Evolutionary conservation across 345 rosid species (phyloP).

Genomic region (Fremontodendron californicum): DNA sequence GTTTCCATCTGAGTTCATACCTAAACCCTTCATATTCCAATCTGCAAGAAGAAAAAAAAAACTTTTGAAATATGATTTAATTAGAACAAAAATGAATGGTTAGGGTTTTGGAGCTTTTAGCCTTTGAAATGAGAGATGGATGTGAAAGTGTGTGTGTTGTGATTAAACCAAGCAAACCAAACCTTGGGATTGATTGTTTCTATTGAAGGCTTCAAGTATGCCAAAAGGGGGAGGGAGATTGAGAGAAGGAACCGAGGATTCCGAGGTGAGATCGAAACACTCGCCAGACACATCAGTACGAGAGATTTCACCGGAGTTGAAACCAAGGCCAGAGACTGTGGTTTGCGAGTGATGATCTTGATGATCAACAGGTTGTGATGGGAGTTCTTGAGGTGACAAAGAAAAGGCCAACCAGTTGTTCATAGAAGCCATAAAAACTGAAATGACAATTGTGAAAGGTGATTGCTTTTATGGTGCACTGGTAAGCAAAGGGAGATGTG

Average conservation of each 20-base stretch:
- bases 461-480: neutral
- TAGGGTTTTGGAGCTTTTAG: conserved; percentile 21
- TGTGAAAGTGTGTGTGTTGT: too few species aligned
- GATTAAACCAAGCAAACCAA: neutral
- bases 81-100: neutral
- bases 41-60: conserved; percentile 31
- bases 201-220: conserved; percentile 56
- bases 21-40: conserved; percentile 55
- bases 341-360: conserved; percentile 35
- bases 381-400: conserved; percentile 59
- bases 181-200: conserved; percentile 64
- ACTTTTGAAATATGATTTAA: neutral
- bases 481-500: neutral
- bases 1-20: conserved; percentile 27
- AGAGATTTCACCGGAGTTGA: conserved; percentile 35
- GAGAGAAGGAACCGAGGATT: conserved; percentile 36
- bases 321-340: conserved; percentile 22
- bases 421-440: conserved; percentile 23
- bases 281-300: conserved; percentile 41
- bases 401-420: conserved; percentile 83
- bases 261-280: conserved; percentile 44
- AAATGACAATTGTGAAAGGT: neutral
- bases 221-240: conserved; percentile 48
- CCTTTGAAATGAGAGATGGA: conserved; percentile 13
- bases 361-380: conserved; percentile 34